A percentile compares a stretch with the other conserved stretches of the same genome.
Conservation (phyloP, 2,329 filamentous ascomycete species). For the Dissoconium aciculare region DNA sequence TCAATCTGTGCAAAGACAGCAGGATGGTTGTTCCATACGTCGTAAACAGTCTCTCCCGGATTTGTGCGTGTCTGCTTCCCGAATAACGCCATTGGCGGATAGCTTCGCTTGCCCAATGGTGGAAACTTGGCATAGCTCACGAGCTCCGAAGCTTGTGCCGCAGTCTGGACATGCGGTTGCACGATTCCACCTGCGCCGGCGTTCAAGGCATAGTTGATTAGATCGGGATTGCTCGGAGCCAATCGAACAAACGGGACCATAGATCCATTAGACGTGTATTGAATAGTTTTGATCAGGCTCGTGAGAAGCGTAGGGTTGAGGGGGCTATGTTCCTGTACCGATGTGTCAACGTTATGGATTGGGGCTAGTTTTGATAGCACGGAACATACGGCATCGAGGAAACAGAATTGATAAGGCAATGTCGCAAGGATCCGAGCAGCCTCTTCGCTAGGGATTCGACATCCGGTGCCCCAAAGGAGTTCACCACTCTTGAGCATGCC, state of each 20-base stretch:
- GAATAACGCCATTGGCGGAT: conserved; percentile 4
- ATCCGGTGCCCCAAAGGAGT: conserved; percentile 3
- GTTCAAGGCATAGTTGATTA: conserved; percentile 3
- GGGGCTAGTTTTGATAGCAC: background rate
- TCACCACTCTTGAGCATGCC: conserved; percentile 3
- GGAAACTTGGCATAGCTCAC: conserved; percentile 2
- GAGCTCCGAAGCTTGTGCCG: conserved; percentile 3
- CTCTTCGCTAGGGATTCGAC: conserved; percentile 2
- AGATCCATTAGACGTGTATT: conserved; percentile 4
- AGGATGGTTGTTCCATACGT: conserved; percentile 5
- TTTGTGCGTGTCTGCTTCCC: conserved; percentile 1
- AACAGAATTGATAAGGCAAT: conserved; percentile 5
- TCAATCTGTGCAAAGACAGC: conserved; percentile 5
- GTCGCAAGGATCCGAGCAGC: conserved; percentile 4
- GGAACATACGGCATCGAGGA: conserved; percentile 5
- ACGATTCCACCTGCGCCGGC: conserved; percentile 4
- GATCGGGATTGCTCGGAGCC: conserved; percentile 2
- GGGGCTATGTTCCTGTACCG: conserved; percentile 3
- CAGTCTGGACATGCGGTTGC: conserved; percentile 4
- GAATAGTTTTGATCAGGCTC: conserved; percentile 4
- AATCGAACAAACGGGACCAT: conserved; percentile 6
- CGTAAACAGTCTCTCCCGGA: conserved; percentile 2
- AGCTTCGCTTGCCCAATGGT: conserved; percentile 3
- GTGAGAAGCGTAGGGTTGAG: conserved; percentile 3
- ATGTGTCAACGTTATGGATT: background rate